phyloP scores from a whole-genome alignment of 2,329 filamentous ascomycete species.

The Colletotrichum navitas region DNA sequence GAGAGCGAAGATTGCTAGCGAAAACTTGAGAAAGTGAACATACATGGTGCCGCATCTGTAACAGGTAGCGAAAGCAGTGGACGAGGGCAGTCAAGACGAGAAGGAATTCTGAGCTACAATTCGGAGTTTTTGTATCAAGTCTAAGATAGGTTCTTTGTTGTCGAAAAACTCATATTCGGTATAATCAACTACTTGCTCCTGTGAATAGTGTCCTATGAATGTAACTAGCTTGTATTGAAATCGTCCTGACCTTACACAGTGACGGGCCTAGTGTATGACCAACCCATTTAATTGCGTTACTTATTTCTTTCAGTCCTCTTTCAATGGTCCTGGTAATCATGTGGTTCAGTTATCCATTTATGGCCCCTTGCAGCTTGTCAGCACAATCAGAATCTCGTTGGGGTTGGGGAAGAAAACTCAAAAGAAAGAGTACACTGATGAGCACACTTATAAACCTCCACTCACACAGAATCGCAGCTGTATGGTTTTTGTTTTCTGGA shows the following conservation, averaged over 20 bases:
- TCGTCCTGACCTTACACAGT: not conserved
- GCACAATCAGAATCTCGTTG: not conserved
- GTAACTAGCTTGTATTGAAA: no score
- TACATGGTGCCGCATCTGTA: not conserved
- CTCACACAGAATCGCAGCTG: not conserved
- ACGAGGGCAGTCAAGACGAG: not conserved
- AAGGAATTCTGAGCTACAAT: not conserved
- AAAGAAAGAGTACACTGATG: not conserved
- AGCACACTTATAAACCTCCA: not conserved
- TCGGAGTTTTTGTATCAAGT: not conserved
- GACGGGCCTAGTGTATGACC: not conserved
- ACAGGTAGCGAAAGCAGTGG: no score
- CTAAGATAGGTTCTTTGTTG: no score
- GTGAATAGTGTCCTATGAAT: not conserved
- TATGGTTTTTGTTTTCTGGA: not conserved
- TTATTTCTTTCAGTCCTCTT: not conserved
- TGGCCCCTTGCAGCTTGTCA: not conserved
- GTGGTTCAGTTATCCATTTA: not conserved
- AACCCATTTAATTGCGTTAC: not conserved
- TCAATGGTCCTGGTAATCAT: not conserved
- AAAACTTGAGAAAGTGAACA: no score
- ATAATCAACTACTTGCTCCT: not conserved
- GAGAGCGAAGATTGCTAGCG: not conserved
- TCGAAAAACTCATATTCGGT: not conserved
- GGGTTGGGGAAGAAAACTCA: not conserved